A percentile compares a stretch with the other conserved stretches of the same genome.
Evolutionary conservation across 768 basidiomycete genomes (phyloP).

Genomic region (Lactarius vividus): DNA sequence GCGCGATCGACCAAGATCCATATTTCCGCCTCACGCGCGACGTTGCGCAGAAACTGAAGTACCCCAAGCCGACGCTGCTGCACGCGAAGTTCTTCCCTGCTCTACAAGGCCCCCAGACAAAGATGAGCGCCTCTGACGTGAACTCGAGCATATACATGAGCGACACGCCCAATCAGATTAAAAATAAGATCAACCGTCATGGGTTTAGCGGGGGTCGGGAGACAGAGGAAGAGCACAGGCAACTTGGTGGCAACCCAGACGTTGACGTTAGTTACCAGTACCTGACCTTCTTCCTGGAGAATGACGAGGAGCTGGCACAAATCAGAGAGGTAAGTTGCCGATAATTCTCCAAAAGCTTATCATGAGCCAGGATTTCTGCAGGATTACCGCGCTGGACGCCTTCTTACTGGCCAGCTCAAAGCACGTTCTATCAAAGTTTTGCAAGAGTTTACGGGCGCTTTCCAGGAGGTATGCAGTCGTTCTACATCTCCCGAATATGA

Average conservation of each 20-base stretch:
- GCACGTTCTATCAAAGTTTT: constrained; percentile 78
- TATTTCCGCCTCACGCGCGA: constrained; percentile 99
- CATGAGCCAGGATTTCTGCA: constrained; percentile 34
- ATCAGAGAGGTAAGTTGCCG: constrained; percentile 63
- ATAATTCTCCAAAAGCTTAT: not conserved
- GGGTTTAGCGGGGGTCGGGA: constrained; percentile 95
- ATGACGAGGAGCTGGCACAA: constrained; percentile 81
- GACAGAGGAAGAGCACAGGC: constrained; percentile 92
- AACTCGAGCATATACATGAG: constrained; percentile 97
- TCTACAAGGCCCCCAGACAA: constrained; percentile 95
- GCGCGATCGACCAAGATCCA: constrained; percentile 96
- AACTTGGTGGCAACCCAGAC: constrained; percentile 85
- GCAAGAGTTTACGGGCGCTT: constrained; percentile 78
- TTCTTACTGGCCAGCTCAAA: constrained; percentile 92
- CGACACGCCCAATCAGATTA: constrained; percentile 89
- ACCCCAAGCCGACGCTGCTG: constrained; percentile 89
- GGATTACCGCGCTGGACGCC: constrained; percentile 88
- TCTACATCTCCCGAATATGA: not conserved
- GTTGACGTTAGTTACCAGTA: constrained; percentile 97
- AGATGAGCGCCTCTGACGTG: constrained; percentile 96
- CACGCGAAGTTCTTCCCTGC: constrained; percentile 99
- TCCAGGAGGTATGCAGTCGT: constrained; percentile 65
- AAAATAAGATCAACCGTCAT: constrained; percentile 95
- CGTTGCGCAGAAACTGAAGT: constrained; percentile 89
- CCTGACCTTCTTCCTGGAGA: constrained; percentile 90